A percentile compares a stretch with the other conserved stretches of the same genome.
These are phyloP conservation scores for Nidularia pulvinata DNA, from an alignment of 768 basidiomycete species.

Conservation along the genomic window DNA sequence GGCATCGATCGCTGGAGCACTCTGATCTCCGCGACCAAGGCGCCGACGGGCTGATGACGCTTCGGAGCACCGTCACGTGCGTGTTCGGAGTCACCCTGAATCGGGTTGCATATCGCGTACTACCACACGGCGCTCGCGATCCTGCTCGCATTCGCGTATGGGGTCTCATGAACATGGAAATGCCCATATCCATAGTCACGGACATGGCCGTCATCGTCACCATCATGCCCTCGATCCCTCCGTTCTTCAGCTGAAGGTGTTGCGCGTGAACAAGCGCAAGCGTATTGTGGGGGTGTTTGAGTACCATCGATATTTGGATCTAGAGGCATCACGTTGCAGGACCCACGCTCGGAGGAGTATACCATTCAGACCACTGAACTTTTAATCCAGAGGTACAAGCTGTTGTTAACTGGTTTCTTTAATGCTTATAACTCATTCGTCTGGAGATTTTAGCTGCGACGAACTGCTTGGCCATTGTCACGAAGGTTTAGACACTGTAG, in stretches of 20 bases:
- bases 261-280: conserved; percentile 31
- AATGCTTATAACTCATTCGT: background rate
- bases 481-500: conserved; percentile 33
- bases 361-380: conserved; percentile 41
- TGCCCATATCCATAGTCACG: conserved; percentile 1
- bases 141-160: conserved; percentile 1
- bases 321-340: conserved; percentile 57
- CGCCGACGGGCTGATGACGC: conserved; percentile 5
- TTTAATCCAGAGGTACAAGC: conserved; percentile 38
- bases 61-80: background rate
- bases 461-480: conserved; percentile 46
- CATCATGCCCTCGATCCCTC: conserved; percentile 34
- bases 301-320: conserved; percentile 65
- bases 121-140: background rate
- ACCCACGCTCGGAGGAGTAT: conserved; percentile 43
- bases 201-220: conserved; percentile 19
- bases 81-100: background rate
- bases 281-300: conserved; percentile 71
- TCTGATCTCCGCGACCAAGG: too few relatives aligned
- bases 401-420: background rate
- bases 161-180: background rate
- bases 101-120: background rate
- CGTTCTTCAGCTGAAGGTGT: conserved; percentile 33
- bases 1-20: too few relatives aligned
- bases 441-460: conserved; percentile 34